A percentile compares a stretch with the other conserved stretches of the same genome.
These are phyloP conservation scores for Exophiala bonariae DNA, from an alignment of 2,329 filamentous ascomycete species.

Conservation along the genomic window DNA sequence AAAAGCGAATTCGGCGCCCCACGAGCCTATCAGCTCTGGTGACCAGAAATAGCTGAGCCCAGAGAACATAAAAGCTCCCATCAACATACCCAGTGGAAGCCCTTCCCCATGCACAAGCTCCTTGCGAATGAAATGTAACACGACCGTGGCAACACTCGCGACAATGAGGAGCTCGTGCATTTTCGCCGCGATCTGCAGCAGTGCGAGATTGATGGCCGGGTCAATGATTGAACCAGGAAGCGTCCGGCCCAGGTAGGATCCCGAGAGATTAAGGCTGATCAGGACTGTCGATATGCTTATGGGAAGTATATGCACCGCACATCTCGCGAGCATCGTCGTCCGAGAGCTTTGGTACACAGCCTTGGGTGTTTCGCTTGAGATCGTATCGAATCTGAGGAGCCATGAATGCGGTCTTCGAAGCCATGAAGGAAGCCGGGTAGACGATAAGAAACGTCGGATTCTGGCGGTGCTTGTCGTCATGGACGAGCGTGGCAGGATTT, in stretches of 20 bases:
- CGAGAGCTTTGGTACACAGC: no score
- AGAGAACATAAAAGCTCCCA: constrained; percentile 6
- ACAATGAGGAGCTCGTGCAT: constrained; percentile 11
- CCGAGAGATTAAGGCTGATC: constrained; percentile 1
- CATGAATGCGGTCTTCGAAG: no score
- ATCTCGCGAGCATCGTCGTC: not conserved
- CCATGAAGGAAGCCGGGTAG: no score
- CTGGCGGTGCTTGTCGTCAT: no score
- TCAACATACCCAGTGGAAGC: constrained; percentile 11
- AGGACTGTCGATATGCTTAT: constrained; percentile 1
- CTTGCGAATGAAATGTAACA: constrained; percentile 8
- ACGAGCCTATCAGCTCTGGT: constrained; percentile 2
- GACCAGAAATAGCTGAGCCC: constrained; percentile 9
- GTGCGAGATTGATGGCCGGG: constrained; percentile 8
- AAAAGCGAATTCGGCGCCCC: not conserved
- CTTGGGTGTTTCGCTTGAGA: no score
- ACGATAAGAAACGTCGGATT: no score
- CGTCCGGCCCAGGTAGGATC: constrained; percentile 2
- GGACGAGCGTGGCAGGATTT: no score
- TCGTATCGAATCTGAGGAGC: no score
- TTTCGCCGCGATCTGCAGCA: constrained; percentile 13
- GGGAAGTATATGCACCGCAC: constrained; percentile 4
- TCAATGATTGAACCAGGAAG: constrained; percentile 5
- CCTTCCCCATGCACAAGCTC: constrained; percentile 11
- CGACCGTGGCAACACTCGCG: constrained; percentile 10